Conservation (phyloP, 1,284 basidiomycete species). For the Ustilago cynodontis region DNA sequence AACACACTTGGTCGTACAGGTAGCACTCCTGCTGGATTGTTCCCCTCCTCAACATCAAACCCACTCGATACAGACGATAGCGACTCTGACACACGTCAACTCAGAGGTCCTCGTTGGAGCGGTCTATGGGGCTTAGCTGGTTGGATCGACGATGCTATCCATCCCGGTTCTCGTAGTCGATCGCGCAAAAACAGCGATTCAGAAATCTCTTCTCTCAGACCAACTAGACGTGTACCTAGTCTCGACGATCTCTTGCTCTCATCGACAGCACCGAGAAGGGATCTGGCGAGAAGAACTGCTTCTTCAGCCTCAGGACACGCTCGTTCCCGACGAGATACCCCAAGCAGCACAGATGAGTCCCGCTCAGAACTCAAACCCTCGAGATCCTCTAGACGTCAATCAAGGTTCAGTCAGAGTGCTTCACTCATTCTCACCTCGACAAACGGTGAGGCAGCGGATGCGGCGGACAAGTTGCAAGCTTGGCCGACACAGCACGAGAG, state of each 20-base stretch:
- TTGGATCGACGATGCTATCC: slow-evolving; percentile 49
- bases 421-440: slow-evolving; percentile 20
- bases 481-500: slow-evolving; percentile 7
- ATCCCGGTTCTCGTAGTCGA: slow-evolving; percentile 21
- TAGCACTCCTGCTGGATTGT: slow-evolving; percentile 35
- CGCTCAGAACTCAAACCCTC: neutral
- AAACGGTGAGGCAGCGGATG: neutral
- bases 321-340: slow-evolving; percentile 1
- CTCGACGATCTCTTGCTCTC: slow-evolving; percentile 37
- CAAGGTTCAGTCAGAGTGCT: slow-evolving; percentile 14
- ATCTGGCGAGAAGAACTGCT: slow-evolving; percentile 15
- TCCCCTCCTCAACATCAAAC: slow-evolving; percentile 12
- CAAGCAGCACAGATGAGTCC: slow-evolving; percentile 34
- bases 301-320: slow-evolving; percentile 17
- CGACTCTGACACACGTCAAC: slow-evolving; percentile 22
- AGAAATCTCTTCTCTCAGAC: slow-evolving; percentile 10
- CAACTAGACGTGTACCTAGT: slow-evolving; percentile 33
- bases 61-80: slow-evolving; percentile 38
- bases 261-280: slow-evolving; percentile 29
- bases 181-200: slow-evolving; percentile 42
- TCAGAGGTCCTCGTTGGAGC: slow-evolving; percentile 34
- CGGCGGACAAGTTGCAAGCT: neutral
- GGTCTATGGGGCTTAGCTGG: slow-evolving; percentile 47
- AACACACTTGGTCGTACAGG: slow-evolving; percentile 38
- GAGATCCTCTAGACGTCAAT: slow-evolving; percentile 26